These are phyloP conservation scores for Hypoxylon sp. DNA, from an alignment of 2,329 filamentous ascomycete genomes.

Conservation along the genomic window DNA sequence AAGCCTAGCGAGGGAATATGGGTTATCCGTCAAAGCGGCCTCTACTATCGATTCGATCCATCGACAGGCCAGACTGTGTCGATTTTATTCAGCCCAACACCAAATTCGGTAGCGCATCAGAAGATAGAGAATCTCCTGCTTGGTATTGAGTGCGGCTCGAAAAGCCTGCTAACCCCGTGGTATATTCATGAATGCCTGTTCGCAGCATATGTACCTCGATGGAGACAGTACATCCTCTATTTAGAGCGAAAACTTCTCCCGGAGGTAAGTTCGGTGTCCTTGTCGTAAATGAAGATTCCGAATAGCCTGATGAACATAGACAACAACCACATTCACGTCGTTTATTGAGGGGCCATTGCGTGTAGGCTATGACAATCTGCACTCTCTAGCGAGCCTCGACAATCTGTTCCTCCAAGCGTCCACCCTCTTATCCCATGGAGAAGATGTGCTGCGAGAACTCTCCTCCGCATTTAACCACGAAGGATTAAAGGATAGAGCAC, in stretches of 20 bases:
- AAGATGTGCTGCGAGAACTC: slow-evolving; percentile 46
- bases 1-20: slow-evolving; percentile 47
- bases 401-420: slow-evolving; percentile 47
- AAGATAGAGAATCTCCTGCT: slow-evolving; percentile 34
- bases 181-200: slow-evolving; percentile 48
- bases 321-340: slow-evolving; percentile 50
- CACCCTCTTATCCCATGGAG: slow-evolving; percentile 43
- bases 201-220: slow-evolving; percentile 47
- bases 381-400: slow-evolving; percentile 48
- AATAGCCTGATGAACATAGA: slow-evolving; percentile 30
- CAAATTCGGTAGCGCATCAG: slow-evolving; percentile 47
- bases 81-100: slow-evolving; percentile 49
- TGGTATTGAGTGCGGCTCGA: background rate
- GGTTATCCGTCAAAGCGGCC: slow-evolving; percentile 51
- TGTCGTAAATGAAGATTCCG: background rate
- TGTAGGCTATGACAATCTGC: slow-evolving; percentile 51
- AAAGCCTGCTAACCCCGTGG: slow-evolving; percentile 21
- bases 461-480: slow-evolving; percentile 11
- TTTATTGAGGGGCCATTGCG: slow-evolving; percentile 52
- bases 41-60: slow-evolving; percentile 49
- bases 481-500: slow-evolving; percentile 23
- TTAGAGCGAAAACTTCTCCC: slow-evolving; percentile 48
- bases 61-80: slow-evolving; percentile 45
- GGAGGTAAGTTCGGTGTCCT: slow-evolving; percentile 39
- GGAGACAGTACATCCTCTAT: slow-evolving; percentile 48